Percentiles rank a stretch among this genome's conserved stretches.
These are phyloP conservation scores for Thelonectria discophora DNA, from an alignment of 2,329 filamentous ascomycete genomes.

Conservation along the genomic window DNA sequence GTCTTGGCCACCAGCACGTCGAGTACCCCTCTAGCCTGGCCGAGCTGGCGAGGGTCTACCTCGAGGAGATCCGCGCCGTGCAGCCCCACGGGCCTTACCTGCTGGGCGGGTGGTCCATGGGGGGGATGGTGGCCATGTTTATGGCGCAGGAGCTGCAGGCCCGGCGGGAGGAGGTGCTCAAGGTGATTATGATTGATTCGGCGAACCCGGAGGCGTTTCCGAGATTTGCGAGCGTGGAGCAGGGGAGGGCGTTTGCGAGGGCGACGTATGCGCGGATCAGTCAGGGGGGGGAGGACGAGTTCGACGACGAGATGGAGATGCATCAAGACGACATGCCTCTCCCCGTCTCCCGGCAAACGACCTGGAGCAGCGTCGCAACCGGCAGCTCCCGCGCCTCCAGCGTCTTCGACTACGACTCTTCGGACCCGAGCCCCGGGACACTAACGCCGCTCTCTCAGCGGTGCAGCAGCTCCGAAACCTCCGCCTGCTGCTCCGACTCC, in stretches of 20 bases:
- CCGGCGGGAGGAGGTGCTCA: slow-evolving; percentile 28
- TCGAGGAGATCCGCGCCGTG: slow-evolving; percentile 28
- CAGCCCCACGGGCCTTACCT: slow-evolving; percentile 39
- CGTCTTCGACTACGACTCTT: slow-evolving; percentile 26
- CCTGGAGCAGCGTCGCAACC: slow-evolving; percentile 4
- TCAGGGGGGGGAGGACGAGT: background rate
- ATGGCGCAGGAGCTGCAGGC: slow-evolving; percentile 35
- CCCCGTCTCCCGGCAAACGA: background rate
- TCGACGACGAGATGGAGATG: background rate
- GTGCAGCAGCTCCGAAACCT: slow-evolving; percentile 24
- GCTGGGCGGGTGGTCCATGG: slow-evolving; percentile 40
- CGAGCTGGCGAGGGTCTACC: slow-evolving; percentile 34
- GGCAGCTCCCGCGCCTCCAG: slow-evolving; percentile 26
- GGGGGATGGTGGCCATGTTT: slow-evolving; percentile 40
- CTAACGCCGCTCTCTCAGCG: slow-evolving; percentile 14
- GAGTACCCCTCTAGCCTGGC: slow-evolving; percentile 31
- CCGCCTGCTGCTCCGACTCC: slow-evolving; percentile 16
- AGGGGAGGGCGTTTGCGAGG: slow-evolving; percentile 28
- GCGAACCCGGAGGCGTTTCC: slow-evolving; percentile 38
- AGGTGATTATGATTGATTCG: slow-evolving; percentile 41
- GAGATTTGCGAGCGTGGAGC: slow-evolving; percentile 21
- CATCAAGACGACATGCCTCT: background rate
- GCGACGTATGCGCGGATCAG: slow-evolving; percentile 27
- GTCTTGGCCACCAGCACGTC: slow-evolving; percentile 27
- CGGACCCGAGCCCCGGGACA: slow-evolving; percentile 12